Evolutionary conservation across 2,329 filamentous ascomycete genomes (phyloP).

Genomic region (Pestalotiopsis sp.): DNA sequence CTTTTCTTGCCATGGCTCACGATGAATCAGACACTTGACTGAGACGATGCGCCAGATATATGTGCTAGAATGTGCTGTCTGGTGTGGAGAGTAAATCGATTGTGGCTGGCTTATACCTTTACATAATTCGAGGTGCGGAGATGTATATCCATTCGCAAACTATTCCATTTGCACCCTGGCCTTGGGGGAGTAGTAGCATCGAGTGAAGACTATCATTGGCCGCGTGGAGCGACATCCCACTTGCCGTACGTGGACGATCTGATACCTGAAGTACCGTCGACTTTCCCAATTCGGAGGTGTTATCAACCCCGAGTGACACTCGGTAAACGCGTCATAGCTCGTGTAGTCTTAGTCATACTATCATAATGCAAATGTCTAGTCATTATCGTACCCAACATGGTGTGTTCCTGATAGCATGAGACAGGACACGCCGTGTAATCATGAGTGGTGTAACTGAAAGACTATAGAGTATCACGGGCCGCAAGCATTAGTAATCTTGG

Average conservation of each 20-base stretch:
- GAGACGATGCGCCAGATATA: not conserved
- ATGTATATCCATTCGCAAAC: not conserved
- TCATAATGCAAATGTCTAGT: no score
- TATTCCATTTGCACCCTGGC: not conserved
- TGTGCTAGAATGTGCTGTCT: no score
- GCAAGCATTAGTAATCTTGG: constrained; percentile 4
- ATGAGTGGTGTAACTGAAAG: no score
- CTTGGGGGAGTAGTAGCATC: not conserved
- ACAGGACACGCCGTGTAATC: no score
- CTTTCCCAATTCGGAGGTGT: not conserved
- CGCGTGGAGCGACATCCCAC: not conserved
- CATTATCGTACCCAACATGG: no score
- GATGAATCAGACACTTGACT: not conserved
- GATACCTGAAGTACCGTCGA: not conserved
- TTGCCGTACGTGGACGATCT: not conserved
- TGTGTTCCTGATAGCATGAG: no score
- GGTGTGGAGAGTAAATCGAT: no score
- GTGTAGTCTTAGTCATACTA: not conserved
- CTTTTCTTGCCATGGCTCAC: not conserved
- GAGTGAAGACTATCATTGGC: not conserved
- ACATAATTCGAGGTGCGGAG: not conserved
- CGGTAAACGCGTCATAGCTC: not conserved
- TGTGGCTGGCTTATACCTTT: no score
- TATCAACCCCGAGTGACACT: not conserved
- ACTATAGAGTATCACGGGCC: not conserved